Evolutionary conservation across 2,329 filamentous ascomycete genomes (phyloP), one percentile per base, ranked within the genome.

Genomic region (Penicillium corylophilum): DNA sequence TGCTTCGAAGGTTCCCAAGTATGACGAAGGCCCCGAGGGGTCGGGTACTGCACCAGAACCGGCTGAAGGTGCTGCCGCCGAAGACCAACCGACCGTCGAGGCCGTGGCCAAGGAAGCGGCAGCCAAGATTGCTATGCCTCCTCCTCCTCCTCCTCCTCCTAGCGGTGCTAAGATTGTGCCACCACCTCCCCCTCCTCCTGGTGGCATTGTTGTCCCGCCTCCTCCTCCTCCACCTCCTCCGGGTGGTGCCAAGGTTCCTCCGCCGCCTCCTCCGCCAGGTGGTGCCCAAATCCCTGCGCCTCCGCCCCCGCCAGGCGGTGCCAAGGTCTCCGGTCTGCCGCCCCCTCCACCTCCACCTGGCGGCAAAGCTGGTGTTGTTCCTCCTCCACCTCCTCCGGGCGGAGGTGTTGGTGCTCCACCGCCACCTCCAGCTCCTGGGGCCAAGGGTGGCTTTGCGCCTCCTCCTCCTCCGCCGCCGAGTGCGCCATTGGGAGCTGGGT

Each of bases 1-100:
- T 60, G 82, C 84, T 29, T 82, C 85, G 45, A 94, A 88, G 73
- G 82, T 93, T 65, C 87, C 79, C 41, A 89, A 87, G 66, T 88
- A 91, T 62, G 87, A 85, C 86, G 63, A 64, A 45, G 60, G 64
- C 36, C 20, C 53, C 13, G 56, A 55, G 33, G 54, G 35, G 13
- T 57, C 58, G 38, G 49, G 44, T 10, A 46, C 31, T 29, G 49
- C 42, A n/a, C 24, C 20, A 20, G 41, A 54, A n/a, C 16, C 18
- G 8, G 18, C 41, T 10, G 38, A 44, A 22, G 33, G 36, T 31
- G 87, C 85, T 70, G 82, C 83, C 62, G 70, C 75, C 53, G 81
- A 67, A 63, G 67, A 64, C n/a, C 33, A 35, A 35, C 2, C n/a
- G 8, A n/a, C 35, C 16, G 35, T 10, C 9, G 35, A 20, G 35